phyloP scores from a whole-genome alignment of 495 filamentous ascomycete genomes.

The Neohortaea acidophila region DNA sequence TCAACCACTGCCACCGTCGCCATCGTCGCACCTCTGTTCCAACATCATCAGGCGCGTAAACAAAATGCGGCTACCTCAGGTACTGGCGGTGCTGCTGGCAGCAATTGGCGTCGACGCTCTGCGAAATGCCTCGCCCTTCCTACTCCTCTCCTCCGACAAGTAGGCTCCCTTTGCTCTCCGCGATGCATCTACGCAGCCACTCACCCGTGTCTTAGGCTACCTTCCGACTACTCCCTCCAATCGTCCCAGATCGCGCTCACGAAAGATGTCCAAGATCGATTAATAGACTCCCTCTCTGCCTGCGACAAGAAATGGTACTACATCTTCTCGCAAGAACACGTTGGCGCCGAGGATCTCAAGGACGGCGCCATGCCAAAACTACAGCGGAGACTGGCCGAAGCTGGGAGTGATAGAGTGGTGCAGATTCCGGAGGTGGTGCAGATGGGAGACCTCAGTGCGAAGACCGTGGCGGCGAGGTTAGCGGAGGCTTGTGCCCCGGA shows the following conservation, averaged over 20 bases:
- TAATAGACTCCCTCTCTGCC: constrained; percentile 35
- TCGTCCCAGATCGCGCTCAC: constrained; percentile 9
- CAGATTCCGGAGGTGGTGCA: constrained; percentile 23
- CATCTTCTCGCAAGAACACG: constrained; percentile 62
- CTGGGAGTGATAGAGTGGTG: constrained; percentile 14
- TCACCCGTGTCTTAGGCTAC: not conserved
- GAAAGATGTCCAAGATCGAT: constrained; percentile 11
- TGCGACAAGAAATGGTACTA: constrained; percentile 70
- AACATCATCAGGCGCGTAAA: no score
- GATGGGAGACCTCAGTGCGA: constrained; percentile 3
- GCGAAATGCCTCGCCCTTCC: constrained; percentile 71
- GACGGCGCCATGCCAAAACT: constrained; percentile 44
- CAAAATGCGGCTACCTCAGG: constrained; percentile 12
- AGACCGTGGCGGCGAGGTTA: not conserved
- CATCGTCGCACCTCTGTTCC: no score
- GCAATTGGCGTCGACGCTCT: constrained; percentile 51
- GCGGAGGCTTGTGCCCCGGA: not conserved
- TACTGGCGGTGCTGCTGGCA: constrained; percentile 41
- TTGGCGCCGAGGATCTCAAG: constrained; percentile 50
- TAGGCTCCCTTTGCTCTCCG: constrained; percentile 29
- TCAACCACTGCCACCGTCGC: no score
- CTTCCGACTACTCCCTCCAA: constrained; percentile 1
- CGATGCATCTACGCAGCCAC: not conserved
- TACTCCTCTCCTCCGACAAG: constrained; percentile 67
- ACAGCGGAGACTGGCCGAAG: constrained; percentile 26